Evolutionary conservation across 306 rosid species (phyloP), one percentile per base, ranked within the genome.

Genomic region (Castanea sativa): DNA sequence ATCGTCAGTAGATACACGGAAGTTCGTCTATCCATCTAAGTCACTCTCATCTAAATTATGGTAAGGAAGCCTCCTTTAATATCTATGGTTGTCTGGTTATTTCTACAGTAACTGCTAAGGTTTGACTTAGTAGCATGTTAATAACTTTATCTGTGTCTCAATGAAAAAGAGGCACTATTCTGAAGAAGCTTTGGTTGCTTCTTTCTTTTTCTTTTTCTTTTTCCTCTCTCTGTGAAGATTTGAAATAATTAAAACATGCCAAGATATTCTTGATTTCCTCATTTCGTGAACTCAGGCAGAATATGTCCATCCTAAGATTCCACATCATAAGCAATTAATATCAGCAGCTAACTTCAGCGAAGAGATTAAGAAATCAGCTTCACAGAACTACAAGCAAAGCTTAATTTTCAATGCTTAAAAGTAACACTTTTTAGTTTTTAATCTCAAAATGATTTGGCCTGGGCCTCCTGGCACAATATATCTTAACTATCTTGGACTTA

Each of bases 401-500:
- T 52, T 57, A 29, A 25, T 21, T 21, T 78, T 51, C 32, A 49
- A 27, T 33, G 29, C 8, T n/a, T 4, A 21, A 25, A 69, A 3
- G 27, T 7, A 57, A 41, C 60, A 41, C 23, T 41, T 7, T 3
- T 25, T 21, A 6, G 0, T 51, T 68, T 9, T 25, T 21, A 6
- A 2, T 51, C 58, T 35, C 60, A 63, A 74, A 27, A 49, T 32
- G n/a, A 56, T 60, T 43, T 78, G n/a, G n/a, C 19, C 55, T 49
- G 21, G 53, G 53, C 71, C 11, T 33, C 19, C 61, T 49, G 21
- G 53, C 55, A 75, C 11, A 55, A 32, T 55, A 45, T 55, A 58
- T 35, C 29, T 52, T 9, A 73, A 61, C 74, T 30, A 64, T 30
- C 35, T 35, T 79, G 73, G n/a, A 90, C 99, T 92, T 91, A 94